Evolutionary conservation across 345 rosid species (phyloP).

Genomic region (Acer negundo): DNA sequence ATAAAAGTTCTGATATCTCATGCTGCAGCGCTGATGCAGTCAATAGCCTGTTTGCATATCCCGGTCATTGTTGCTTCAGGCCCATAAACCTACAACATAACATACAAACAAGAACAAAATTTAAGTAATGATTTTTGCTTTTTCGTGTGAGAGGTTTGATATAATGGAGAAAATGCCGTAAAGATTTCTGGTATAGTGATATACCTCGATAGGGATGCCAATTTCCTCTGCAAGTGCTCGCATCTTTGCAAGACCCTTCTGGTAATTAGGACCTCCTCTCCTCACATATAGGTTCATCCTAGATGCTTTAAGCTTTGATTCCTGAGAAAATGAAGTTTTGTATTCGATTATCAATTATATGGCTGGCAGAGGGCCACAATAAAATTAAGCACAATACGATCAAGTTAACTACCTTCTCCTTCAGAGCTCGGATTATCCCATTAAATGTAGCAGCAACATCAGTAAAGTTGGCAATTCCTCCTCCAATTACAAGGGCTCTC

Average conservation of each 20-base stretch:
- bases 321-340: constrained; percentile 36
- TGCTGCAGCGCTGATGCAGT: constrained; percentile 71
- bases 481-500: constrained; percentile 93
- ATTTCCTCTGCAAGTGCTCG: constrained; percentile 65
- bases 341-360: not conserved
- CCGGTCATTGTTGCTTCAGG: constrained; percentile 98
- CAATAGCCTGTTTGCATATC: constrained; percentile 91
- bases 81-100: constrained; percentile 65
- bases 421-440: constrained; percentile 88
- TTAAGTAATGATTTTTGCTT: not conserved
- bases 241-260: constrained; percentile 91
- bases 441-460: constrained; percentile 97
- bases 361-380: not conserved
- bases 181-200: not conserved
- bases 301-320: constrained; percentile 74
- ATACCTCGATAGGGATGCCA: constrained; percentile 92
- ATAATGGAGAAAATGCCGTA: not conserved
- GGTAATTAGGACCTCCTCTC: constrained; percentile 84
- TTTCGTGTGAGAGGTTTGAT: not conserved
- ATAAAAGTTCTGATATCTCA: constrained; percentile 29
- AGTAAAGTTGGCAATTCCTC: constrained; percentile 96
- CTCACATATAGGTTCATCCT: constrained; percentile 65
- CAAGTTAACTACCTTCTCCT: constrained; percentile 67
- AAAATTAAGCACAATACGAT: not conserved
- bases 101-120: not conserved